phyloP scores from a whole-genome alignment of 305 asterid genomes.

The Fraxinus ornus region DNA sequence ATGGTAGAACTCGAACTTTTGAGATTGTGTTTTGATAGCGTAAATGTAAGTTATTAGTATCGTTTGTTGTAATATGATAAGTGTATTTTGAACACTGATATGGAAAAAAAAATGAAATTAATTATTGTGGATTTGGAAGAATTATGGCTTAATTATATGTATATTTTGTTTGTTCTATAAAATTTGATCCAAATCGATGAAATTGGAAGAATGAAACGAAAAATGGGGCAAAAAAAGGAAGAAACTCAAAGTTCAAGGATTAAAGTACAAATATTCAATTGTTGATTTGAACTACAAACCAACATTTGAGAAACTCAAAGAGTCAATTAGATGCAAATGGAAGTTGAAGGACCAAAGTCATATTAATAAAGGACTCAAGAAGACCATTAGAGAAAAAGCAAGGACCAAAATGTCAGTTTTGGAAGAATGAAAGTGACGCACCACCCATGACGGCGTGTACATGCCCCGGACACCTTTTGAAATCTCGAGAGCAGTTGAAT shows the following conservation, averaged over 20 bases:
- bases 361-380: not conserved
- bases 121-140: no score
- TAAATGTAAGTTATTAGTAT: not conserved
- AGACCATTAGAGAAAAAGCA: not conserved
- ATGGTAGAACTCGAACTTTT: not conserved
- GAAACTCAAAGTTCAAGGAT: not conserved
- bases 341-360: not conserved
- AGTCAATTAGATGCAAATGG: not conserved
- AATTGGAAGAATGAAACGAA: no score
- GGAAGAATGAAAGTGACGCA: not conserved
- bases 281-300: not conserved
- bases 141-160: no score
- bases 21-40: not conserved
- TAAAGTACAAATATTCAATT: no score
- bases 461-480: no score
- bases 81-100: no score
- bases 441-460: no score
- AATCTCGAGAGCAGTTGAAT: no score
- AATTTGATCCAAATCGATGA: not conserved
- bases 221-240: no score
- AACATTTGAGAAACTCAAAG: not conserved
- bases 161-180: no score
- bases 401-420: not conserved
- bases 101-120: no score
- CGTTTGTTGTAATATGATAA: not conserved